Evolutionary conservation across 2,329 filamentous ascomycete genomes (phyloP).

Genomic region (Epichloe sp.): DNA sequence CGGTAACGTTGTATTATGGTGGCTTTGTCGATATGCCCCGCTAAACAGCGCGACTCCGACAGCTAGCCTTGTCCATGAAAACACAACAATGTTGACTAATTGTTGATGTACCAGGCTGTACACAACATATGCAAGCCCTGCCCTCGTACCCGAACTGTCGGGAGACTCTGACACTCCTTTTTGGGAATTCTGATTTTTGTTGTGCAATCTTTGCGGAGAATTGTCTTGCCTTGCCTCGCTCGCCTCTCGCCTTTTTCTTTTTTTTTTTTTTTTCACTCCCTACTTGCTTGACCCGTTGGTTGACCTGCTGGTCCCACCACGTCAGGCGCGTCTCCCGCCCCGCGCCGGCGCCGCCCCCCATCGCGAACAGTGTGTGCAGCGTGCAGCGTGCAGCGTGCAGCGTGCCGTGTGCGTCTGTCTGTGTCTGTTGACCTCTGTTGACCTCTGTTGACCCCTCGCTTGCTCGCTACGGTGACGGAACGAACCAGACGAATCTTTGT

Average conservation of each 20-base stretch:
- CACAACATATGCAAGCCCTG: background rate
- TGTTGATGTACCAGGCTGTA: background rate
- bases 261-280: too few relatives aligned
- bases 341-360: background rate
- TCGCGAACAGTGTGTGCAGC: conserved; percentile 1
- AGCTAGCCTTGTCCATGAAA: background rate
- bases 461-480: conserved; percentile 1
- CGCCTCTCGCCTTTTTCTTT: too few relatives aligned
- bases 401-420: background rate
- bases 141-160: background rate
- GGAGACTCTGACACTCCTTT: background rate
- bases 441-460: conserved; percentile 2
- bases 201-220: too few relatives aligned
- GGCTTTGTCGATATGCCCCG: conserved; percentile 1
- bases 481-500: background rate
- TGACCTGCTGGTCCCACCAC: background rate
- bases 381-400: background rate
- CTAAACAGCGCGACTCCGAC: background rate
- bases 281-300: too few relatives aligned
- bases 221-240: too few relatives aligned
- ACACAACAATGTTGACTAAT: background rate
- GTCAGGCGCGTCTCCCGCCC: conserved; percentile 3
- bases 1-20: background rate
- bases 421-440: conserved; percentile 1
- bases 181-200: too few relatives aligned